Evolutionary conservation across 305 asterid genomes (phyloP), one percentile per base, ranked within the genome.

Genomic region (Fraxinus floribunda): DNA sequence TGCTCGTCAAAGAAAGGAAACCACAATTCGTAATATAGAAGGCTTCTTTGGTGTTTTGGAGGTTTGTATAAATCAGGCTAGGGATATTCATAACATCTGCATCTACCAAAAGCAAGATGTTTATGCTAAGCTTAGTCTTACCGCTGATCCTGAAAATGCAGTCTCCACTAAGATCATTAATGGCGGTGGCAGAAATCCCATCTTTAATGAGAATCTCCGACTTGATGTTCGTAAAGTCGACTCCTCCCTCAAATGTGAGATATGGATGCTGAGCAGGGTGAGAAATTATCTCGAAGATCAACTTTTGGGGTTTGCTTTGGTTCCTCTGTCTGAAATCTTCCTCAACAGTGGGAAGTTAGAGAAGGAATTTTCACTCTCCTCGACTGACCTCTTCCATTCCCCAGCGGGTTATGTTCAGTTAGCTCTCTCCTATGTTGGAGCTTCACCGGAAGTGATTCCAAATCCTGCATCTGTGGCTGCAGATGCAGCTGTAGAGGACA

Each of bases 101-200:
- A 90, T 89, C 64, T 90, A 90, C 84, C 93, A 89, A 79, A 89
- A 89, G 7, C 93, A 90, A 83, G 93, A 90, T 84, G 93, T 90
- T 41, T 90, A 86, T 85, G 93, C 93, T 30, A 90, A 88, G 80
- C 30, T 89, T 71, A 87, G 88, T 74, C 87, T 88, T 22, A 90
- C 90, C 2, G 83, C 86, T 76, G 83, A 89, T 46, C 91, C 92
- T 20, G 93, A 90, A 77, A 84, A 83, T 9, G 10, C 88, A 11
- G 83, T 89, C 76, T 86, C 93, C 36, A 85, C 88, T 7, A 81
- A 86, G 74, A 87, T 82, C 10, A 86, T 90, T 66, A 89, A 89
- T 66, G 91, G 91, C 0, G 92, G 93, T 11, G 92, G 93, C 35
- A 60, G 83, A 64, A 87, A 81, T 87, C 93, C 93, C 0, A 87